A percentile compares a stretch with the other conserved stretches of the same genome.
Conservation (phyloP, 768 basidiomycete species). For the Leccinum disarticulatum region DNA sequence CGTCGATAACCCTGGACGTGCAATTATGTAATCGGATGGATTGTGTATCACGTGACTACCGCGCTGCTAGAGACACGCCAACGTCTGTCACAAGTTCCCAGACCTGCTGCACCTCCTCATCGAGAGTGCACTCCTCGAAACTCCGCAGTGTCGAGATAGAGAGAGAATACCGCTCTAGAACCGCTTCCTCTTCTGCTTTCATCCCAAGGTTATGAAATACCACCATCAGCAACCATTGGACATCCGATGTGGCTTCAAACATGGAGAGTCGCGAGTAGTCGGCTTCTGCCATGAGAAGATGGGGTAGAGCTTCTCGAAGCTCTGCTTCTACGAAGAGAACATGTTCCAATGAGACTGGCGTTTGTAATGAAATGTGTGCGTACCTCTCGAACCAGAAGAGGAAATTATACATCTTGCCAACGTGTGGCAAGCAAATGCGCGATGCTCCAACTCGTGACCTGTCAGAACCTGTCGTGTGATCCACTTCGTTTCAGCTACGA, state of each 20-base stretch:
- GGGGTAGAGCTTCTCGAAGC: constrained; percentile 57
- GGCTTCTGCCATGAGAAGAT: constrained; percentile 60
- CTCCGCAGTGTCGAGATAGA: constrained; percentile 43
- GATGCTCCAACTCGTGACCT: constrained; percentile 73
- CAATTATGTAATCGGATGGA: constrained; percentile 23
- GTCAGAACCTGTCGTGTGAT: constrained; percentile 53
- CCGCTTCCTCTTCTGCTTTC: constrained; percentile 52
- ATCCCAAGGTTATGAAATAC: constrained; percentile 70
- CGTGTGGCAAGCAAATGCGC: constrained; percentile 72
- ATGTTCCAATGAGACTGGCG: constrained; percentile 15
- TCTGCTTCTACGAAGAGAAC: constrained; percentile 26
- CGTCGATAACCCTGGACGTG: constrained; percentile 12
- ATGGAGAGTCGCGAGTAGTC: constrained; percentile 65
- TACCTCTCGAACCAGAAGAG: constrained; percentile 48
- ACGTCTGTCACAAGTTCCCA: constrained; percentile 59
- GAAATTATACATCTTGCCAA: constrained; percentile 75
- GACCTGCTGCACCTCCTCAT: constrained; percentile 53
- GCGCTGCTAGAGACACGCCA: constrained; percentile 52
- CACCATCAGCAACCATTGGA: constrained; percentile 69
- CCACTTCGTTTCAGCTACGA: neutral
- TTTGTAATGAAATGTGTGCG: constrained; percentile 13
- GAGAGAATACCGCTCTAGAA: constrained; percentile 46
- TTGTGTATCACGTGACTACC: constrained; percentile 30
- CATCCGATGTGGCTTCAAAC: constrained; percentile 58
- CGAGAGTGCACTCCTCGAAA: constrained; percentile 44